Conservation (phyloP, 805 yeast species). For the Priceomyces castillae region DNA sequence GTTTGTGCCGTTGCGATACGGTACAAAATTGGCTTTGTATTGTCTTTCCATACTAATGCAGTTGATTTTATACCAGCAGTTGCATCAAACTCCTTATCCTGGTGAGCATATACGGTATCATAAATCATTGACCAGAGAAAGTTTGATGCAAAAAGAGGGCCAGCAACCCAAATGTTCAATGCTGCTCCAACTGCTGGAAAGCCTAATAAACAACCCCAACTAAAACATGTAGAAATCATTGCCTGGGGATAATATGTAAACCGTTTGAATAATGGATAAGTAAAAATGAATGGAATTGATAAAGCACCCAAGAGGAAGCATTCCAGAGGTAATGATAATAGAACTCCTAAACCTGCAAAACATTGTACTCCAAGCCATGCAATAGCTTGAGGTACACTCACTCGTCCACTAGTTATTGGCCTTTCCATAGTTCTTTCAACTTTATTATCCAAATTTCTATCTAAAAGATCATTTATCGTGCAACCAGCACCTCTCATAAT, state of each 20-base stretch:
- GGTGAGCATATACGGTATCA: conserved; percentile 97
- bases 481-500: conserved; percentile 99
- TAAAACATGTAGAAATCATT: conserved; percentile 74
- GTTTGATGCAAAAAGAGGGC: conserved; percentile 72
- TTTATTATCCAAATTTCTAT: conserved; percentile 75
- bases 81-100: conserved; percentile 85
- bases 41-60: conserved; percentile 90
- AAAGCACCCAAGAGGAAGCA: conserved; percentile 83
- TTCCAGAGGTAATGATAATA: conserved; percentile 70
- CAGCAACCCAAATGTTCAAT: conserved; percentile 71
- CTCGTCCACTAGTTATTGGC: conserved; percentile 90
- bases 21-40: conserved; percentile 66
- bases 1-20: conserved; percentile 68
- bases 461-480: conserved; percentile 87
- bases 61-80: conserved; percentile 93
- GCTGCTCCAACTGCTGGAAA: conserved; percentile 92
- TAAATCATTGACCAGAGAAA: conserved; percentile 93
- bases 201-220: conserved; percentile 93
- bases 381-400: conserved; percentile 66
- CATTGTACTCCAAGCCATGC: conserved; percentile 73
- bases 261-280: conserved; percentile 91
- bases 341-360: conserved; percentile 65
- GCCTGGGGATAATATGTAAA: conserved; percentile 95
- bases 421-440: conserved; percentile 87
- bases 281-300: conserved; percentile 72